Evolutionary conservation across 192 early-diverging fungal genomes (phyloP).

Genomic region (Linnemannia zychae): DNA sequence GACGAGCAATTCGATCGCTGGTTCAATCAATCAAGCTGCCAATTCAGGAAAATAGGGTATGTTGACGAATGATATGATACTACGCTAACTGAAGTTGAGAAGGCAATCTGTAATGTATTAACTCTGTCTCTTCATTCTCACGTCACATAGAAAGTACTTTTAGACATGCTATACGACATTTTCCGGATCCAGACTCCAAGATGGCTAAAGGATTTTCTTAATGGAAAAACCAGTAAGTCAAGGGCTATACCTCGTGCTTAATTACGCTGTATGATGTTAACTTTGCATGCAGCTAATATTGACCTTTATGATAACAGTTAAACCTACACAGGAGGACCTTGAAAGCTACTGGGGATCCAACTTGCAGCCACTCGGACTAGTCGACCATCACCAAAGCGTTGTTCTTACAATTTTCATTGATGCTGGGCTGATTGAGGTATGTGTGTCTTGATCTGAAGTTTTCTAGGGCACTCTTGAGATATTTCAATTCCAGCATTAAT

Average conservation of each 20-base stretch:
- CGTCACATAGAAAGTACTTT: slow-evolving; percentile 73
- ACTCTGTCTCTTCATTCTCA: not conserved
- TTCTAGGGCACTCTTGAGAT: not conserved
- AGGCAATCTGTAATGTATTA: not conserved
- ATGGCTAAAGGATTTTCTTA: slow-evolving; percentile 63
- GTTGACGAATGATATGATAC: slow-evolving; percentile 13
- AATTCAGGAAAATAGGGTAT: slow-evolving; percentile 77
- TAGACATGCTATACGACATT: slow-evolving; percentile 87
- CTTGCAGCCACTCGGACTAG: slow-evolving; percentile 66
- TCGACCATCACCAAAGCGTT: slow-evolving; percentile 79
- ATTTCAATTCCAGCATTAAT: not conserved
- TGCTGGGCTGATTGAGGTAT: slow-evolving; percentile 71
- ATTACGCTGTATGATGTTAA: not conserved
- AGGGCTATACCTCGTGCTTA: too few species aligned
- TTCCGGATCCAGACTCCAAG: slow-evolving; percentile 78
- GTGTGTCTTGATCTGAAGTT: slow-evolving; percentile 9
- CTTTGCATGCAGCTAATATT: not conserved
- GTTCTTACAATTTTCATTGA: slow-evolving; percentile 85
- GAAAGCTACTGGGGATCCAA: slow-evolving; percentile 38
- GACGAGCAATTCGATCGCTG: slow-evolving; percentile 75
- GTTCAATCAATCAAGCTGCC: slow-evolving; percentile 80
- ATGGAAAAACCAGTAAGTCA: slow-evolving; percentile 60
- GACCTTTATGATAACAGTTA: slow-evolving; percentile 11
- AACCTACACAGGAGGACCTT: slow-evolving; percentile 46
- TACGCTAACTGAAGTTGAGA: not conserved